Base-by-base conservation (phyloP, 257 asterid genomes). In the Jaltomata sinuosa region DNA sequence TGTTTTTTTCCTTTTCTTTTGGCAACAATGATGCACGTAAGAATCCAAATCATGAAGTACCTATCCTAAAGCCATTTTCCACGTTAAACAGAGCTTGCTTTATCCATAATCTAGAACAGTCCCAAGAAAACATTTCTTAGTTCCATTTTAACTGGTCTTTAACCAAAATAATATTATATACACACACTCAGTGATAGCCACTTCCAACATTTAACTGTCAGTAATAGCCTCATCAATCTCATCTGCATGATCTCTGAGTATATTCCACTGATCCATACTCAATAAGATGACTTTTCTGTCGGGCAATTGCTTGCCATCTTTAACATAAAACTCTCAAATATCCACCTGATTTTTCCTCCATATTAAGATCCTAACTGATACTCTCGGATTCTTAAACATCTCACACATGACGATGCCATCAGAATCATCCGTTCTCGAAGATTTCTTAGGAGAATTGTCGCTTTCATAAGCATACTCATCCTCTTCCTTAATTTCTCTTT, bases 191-290 rank as follows among this genome's bases (percentile, higher is more conserved):
- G 36, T 6, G 21, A 76, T 32, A 25, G 1, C 50, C 10, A 14
- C 31, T 79, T 3, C 34, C 27, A 31, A 42, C 67, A 36, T 80
- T 82, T 87, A 92, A 57, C 84, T 80, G 53, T 80, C 89, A 11
- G 88, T 87, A 49, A 93, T 84, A 84, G 89, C 97, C 84, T 88
- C 78, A 84, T 92, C 94, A 52, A 94, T 93, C 89, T 93, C 95
- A 86, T 91, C 97, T 80, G 83, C 94, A 42, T 93, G 94, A 21
- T 92, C 93, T 52, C 90, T 86, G 21, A 94, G 93, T 16, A 93
- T 84, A 77, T 91, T 91, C 98, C 98, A 93, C 98, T 94, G 97
- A 82, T 94, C 98, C 95, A 91, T 94, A 82, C 84, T 62, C 85
- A 94, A 80, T 12, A 97, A 91, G 83, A 94, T 91, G 49, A 97